Percentiles rank a stretch among this genome's conserved stretches.
These are phyloP conservation scores for Trichophyton schoenleinii DNA, from an alignment of 2,329 filamentous ascomycete species.

Conservation along the genomic window DNA sequence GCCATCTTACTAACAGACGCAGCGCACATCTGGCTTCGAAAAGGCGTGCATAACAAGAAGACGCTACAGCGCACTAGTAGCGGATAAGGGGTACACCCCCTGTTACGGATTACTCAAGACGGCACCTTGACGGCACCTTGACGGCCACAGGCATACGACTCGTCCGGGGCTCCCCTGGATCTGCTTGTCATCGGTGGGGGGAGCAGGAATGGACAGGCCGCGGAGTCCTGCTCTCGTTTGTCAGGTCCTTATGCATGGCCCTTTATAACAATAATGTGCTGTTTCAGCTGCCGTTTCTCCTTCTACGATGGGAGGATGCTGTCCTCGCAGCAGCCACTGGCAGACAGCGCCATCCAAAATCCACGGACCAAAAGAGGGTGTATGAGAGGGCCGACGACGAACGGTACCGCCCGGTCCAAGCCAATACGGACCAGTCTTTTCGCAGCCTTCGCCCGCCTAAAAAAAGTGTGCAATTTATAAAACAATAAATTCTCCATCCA, in stretches of 20 bases:
- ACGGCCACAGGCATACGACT: neutral
- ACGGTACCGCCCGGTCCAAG: neutral
- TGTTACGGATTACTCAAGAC: neutral
- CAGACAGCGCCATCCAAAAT: too few species aligned
- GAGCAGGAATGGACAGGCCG: neutral
- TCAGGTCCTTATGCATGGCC: neutral
- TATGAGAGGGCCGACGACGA: too few species aligned
- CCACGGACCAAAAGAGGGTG: too few species aligned
- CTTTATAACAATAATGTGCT: neutral
- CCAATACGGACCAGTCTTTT: neutral
- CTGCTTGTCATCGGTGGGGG: neutral
- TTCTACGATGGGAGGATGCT: too few species aligned
- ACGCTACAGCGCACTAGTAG: neutral
- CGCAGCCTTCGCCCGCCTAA: neutral
- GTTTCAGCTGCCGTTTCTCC: neutral
- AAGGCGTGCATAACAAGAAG: neutral
- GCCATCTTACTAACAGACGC: slow-evolving; percentile 1
- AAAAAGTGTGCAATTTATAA: neutral
- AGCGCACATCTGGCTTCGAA: neutral
- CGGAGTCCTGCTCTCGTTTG: neutral
- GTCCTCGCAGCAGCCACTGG: neutral
- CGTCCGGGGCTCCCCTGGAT: neutral
- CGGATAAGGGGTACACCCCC: neutral
- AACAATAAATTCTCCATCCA: slow-evolving; percentile 1
- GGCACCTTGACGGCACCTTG: neutral